Base-by-base conservation (phyloP, 2,329 filamentous ascomycete species). In the Thermoascus crustaceus region DNA sequence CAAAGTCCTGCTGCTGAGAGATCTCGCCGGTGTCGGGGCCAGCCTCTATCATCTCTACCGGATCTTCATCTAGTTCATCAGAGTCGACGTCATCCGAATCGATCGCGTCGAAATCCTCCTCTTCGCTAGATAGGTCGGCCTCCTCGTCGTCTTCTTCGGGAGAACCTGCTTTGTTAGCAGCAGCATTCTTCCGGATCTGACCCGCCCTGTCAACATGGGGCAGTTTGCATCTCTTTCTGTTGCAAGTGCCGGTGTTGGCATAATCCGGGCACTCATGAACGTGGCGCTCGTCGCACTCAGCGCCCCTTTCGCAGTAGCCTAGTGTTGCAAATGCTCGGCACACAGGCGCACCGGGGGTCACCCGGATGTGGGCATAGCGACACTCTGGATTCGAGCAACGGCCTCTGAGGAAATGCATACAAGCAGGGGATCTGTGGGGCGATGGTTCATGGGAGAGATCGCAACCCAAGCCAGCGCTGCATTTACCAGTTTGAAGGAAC, bases 211-310 rank as follows among this genome's bases (percentile, higher is more conserved):
- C 85, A 57, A 89, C 78, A 65, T 98, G 91, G 40, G 79, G 82
- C 36, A 94, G 74, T 57, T 82, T 83, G 69, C 89, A 96, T 47
- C 80, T 79, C 62, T 80, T 78, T 58, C 75, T 78, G 58, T 78
- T 79, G 75, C 91, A 98, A 43, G 72, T 69, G 52, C 89, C 89
- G 41, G 76, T 85, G 64, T 94, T 94, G 73, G 85, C 85, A 69
- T 93, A 95, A 59, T 94, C 84, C 43, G 91, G 89, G 62, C 91
- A 96, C 62, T 96, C 89, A 64, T 82, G 82, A 39, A 89, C 82
- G 67, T 98, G 91, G 42, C 87, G 82, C 45, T 91, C 78, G 41
- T 76, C 64, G 63, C 91, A 96, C 37, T 71, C 64, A 37, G 74
- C 72, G 41, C 89, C 91, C 57, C 83, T 84, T 42, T 83, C 80